These are phyloP conservation scores for Kazachstania psychrophila DNA, from an alignment of 805 yeast species.

Conservation along the genomic window DNA sequence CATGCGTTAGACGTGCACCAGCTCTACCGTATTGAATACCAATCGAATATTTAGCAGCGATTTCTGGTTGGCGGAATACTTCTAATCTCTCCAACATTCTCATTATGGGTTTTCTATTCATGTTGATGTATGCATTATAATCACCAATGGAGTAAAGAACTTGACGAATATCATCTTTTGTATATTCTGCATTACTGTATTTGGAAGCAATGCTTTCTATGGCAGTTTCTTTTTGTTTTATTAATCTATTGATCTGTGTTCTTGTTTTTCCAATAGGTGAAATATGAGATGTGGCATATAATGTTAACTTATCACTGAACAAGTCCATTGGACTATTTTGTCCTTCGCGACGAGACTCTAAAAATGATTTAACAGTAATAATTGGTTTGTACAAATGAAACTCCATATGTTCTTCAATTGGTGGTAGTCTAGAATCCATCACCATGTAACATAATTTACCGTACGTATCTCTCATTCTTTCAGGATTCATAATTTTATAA, in stretches of 20 bases:
- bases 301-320: constrained; percentile 48
- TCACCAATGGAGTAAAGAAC: constrained; percentile 72
- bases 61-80: constrained; percentile 38
- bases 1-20: constrained; percentile 67
- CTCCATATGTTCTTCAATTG: constrained; percentile 60
- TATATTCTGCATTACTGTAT: constrained; percentile 36
- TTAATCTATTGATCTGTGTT: constrained; percentile 45
- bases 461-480: constrained; percentile 65
- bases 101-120: constrained; percentile 59
- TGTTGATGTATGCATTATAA: constrained; percentile 59
- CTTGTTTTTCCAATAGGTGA: constrained; percentile 50
- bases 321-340: constrained; percentile 32
- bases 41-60: constrained; percentile 36
- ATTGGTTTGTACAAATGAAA: constrained; percentile 69
- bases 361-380: constrained; percentile 45
- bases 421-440: constrained; percentile 73
- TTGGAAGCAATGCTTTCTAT: constrained; percentile 49
- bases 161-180: constrained; percentile 59
- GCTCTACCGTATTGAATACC: constrained; percentile 58
- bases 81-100: constrained; percentile 49
- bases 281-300: constrained; percentile 61
- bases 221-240: constrained; percentile 58
- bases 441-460: constrained; percentile 78
- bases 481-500: constrained; percentile 79
- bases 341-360: constrained; percentile 35